phyloP scores from a whole-genome alignment of 352 stramenopile species.

The Phytophthora cactorum region DNA sequence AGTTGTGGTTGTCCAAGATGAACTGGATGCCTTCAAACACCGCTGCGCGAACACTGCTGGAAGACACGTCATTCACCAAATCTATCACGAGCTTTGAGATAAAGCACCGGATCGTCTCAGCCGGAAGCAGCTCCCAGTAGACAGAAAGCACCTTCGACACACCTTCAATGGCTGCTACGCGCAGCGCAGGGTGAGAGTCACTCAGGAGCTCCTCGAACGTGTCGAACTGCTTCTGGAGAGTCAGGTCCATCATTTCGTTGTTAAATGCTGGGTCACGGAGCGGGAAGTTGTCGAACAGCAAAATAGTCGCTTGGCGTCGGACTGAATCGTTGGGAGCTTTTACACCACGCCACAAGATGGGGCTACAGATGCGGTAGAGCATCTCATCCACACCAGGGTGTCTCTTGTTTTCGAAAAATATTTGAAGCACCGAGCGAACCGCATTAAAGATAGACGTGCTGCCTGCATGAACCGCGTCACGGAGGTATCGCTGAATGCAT shows the following conservation, averaged over 20 bases:
- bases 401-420: conserved; percentile 89
- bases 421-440: conserved; percentile 70
- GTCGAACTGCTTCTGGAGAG: conserved; percentile 87
- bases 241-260: conserved; percentile 75
- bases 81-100: conserved; percentile 84
- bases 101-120: conserved; percentile 83
- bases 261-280: conserved; percentile 79
- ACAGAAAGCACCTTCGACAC: conserved; percentile 83
- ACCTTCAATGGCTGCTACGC: conserved; percentile 82
- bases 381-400: conserved; percentile 84
- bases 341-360: conserved; percentile 85
- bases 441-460: conserved; percentile 74
- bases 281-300: conserved; percentile 89
- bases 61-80: conserved; percentile 82
- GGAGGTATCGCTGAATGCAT: conserved; percentile 84
- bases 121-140: conserved; percentile 86
- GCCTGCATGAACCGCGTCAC: conserved; percentile 73
- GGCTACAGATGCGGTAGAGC: conserved; percentile 84
- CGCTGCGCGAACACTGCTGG: conserved; percentile 75
- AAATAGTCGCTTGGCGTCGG: conserved; percentile 76
- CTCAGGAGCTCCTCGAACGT: conserved; percentile 77
- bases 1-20: conserved; percentile 89
- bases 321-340: conserved; percentile 87
- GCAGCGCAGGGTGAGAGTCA: conserved; percentile 76
- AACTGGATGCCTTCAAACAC: conserved; percentile 88